phyloP scores from a whole-genome alignment of 805 yeast genomes.

The Wickerhamiella lipophila region DNA sequence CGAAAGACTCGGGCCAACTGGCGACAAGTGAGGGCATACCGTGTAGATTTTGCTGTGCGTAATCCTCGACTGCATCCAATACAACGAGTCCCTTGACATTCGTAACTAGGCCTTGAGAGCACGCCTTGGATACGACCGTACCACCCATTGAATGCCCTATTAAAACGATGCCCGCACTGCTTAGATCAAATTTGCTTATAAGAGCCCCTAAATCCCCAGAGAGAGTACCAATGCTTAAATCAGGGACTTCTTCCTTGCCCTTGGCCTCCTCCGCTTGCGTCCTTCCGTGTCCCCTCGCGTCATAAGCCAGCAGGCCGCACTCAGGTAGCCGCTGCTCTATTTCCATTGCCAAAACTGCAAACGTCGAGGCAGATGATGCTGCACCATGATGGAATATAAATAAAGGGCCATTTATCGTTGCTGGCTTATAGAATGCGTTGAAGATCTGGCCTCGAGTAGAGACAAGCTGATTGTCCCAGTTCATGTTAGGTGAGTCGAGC shows the following conservation, averaged over 20 bases:
- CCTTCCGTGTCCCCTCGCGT: constrained; percentile 75
- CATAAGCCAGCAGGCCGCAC: constrained; percentile 61
- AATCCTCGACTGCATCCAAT: constrained; percentile 89
- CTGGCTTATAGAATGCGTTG: constrained; percentile 42
- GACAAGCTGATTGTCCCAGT: constrained; percentile 2
- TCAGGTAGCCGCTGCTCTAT: constrained; percentile 29
- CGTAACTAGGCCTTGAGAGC: constrained; percentile 20
- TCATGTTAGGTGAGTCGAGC: not conserved
- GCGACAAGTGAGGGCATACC: constrained; percentile 56
- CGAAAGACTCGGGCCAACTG: constrained; percentile 52
- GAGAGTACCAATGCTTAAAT: constrained; percentile 40
- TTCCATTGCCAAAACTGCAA: constrained; percentile 39
- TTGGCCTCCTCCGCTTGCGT: not conserved
- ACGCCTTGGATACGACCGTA: constrained; percentile 52
- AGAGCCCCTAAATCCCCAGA: constrained; percentile 46
- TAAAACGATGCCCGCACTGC: constrained; percentile 35
- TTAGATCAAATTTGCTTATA: constrained; percentile 24
- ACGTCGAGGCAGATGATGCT: constrained; percentile 76
- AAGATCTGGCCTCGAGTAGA: constrained; percentile 9
- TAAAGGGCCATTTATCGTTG: constrained; percentile 34
- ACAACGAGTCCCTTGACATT: constrained; percentile 55
- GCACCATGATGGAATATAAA: constrained; percentile 88
- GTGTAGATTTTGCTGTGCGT: constrained; percentile 58
- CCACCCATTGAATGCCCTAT: constrained; percentile 95
- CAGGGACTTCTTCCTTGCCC: constrained; percentile 14